A percentile compares a stretch with the other conserved stretches of the same genome.
phyloP scores from a whole-genome alignment of 495 filamentous ascomycete species.

The Aspergillus conjunctus region DNA sequence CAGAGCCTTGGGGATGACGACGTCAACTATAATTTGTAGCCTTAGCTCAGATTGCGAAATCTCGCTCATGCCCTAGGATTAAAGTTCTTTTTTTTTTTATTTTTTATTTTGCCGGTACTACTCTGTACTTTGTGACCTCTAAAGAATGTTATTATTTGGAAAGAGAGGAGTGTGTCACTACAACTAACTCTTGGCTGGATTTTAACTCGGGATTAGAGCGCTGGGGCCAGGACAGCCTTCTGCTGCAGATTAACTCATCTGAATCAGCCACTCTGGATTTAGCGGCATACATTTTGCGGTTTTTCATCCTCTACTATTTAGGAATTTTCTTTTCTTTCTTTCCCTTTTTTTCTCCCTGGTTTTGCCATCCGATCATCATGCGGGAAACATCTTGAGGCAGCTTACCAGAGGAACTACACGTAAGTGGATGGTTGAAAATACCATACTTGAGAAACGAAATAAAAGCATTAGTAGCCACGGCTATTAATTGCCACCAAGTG shows the following conservation, averaged over 20 bases:
- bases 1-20: constrained; percentile 1
- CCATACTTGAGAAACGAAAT: not conserved
- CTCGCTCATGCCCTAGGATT: constrained; percentile 9
- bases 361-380: constrained; percentile 9
- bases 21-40: not conserved
- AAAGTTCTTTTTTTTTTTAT: constrained; percentile 10
- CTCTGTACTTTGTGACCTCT: not conserved
- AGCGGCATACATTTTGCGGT: constrained; percentile 10
- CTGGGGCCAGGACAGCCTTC: not conserved
- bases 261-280: constrained; percentile 3
- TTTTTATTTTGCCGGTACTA: constrained; percentile 11
- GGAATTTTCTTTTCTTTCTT: not conserved
- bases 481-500: constrained; percentile 12
- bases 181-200: constrained; percentile 9
- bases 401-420: not conserved
- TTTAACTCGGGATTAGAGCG: constrained; percentile 6
- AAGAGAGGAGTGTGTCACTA: not conserved
- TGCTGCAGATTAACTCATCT: not conserved
- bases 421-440: not conserved
- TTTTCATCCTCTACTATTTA: not conserved
- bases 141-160: not conserved
- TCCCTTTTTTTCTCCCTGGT: not conserved
- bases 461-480: not conserved
- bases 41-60: constrained; percentile 16
- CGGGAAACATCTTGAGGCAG: not conserved